Evolutionary conservation across 1,139 yeast genomes (phyloP), one percentile per base, ranked within the genome.

Genomic region (Eremothecium coryli): DNA sequence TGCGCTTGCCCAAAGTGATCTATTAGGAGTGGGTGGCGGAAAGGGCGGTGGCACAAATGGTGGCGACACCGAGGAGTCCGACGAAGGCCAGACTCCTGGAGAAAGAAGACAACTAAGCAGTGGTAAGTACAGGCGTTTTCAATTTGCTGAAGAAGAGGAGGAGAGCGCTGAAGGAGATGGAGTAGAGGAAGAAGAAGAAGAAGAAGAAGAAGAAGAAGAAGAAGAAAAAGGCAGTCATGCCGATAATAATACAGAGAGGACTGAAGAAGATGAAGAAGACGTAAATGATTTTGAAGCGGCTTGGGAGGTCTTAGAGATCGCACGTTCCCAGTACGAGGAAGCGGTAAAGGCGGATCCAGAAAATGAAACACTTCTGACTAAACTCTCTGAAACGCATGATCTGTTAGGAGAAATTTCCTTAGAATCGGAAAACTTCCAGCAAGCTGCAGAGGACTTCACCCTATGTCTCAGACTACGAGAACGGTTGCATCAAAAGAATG

Each of bases 361-460:
- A n/a, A 48, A 46, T n/a, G 44, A 42, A 6, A 60, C 45, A 65
- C 24, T 62, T 67, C 32, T 20, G 38, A 65, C 67, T 45, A 78
- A 74, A 45, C 64, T 88, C 21, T 76, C 93, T 0, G 93, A 84
- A 39, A 73, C 80, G 1, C 81, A 76, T 51, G 93, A 82, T 51
- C 59, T 88, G 6, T 65, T 86, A 14, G 97, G 97, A 15, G 97
- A 90, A 54, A 82, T 88, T 5, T 80, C 94, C 0, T 63, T 86
- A 26, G 96, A 86, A 52, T 76, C 88, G 2, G 88, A 86, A 47
- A 82, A 84, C 56, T 84, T 84, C 53, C 61, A 64, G 10, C 94
- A 84, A 56, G 82, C 95, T 0, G 73, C 78, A 0, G 64, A 61
- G 16, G 95, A 86, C 54, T 70, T 82, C 38, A 61, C 65, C 31